Conservation (phyloP, 257 asterid species). For the Cordia subcordata region DNA sequence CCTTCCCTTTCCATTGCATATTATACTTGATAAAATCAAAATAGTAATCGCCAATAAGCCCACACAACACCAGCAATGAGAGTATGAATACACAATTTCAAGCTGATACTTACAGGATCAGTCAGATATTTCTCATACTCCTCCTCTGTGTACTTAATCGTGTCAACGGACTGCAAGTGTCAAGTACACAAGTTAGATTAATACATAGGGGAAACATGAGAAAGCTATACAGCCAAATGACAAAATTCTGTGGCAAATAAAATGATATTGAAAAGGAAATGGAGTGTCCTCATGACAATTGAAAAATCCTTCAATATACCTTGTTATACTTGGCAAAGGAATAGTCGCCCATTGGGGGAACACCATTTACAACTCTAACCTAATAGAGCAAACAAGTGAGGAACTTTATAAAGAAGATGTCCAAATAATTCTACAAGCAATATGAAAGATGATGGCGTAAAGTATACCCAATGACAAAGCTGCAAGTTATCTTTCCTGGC, state of each 20-base stretch:
- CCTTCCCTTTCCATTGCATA: too few relatives aligned
- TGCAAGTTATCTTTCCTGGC: conserved; percentile 82
- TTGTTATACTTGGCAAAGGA: conserved; percentile 93
- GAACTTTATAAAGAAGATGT: background rate
- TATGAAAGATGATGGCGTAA: background rate
- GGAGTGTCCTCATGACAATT: background rate
- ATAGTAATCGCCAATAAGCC: too few relatives aligned
- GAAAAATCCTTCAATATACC: conserved; percentile 28
- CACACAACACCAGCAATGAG: too few relatives aligned
- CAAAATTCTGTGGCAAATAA: background rate
- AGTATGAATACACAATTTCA: background rate
- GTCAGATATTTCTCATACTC: conserved; percentile 82
- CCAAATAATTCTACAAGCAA: background rate
- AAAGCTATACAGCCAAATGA: too few relatives aligned
- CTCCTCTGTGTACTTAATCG: conserved; percentile 84
- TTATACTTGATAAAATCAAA: too few relatives aligned
- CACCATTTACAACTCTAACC: conserved; percentile 96
- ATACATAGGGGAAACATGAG: background rate
- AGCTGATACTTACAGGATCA: conserved; percentile 58
- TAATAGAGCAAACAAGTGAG: conserved; percentile 16
- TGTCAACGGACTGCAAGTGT: conserved; percentile 80
- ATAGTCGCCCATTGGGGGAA: conserved; percentile 89
- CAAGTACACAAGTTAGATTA: conserved; percentile 10
- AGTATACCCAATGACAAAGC: conserved; percentile 92
- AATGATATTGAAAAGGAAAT: background rate